These are phyloP conservation scores for Fonsecaea monophora DNA, from an alignment of 2,329 filamentous ascomycete genomes.

Conservation along the genomic window DNA sequence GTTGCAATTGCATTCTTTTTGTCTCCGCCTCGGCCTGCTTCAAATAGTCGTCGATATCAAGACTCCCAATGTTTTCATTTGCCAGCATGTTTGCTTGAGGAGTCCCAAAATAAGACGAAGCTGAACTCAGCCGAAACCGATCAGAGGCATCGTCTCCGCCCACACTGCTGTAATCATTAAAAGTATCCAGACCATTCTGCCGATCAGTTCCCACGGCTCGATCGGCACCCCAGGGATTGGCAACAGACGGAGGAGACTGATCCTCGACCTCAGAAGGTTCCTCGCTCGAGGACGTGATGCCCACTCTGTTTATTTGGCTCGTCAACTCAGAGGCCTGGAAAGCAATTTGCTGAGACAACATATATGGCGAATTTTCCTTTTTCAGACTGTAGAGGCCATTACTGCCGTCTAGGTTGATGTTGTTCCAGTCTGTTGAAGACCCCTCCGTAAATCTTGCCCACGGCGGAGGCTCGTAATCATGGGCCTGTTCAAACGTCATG, in stretches of 20 bases:
- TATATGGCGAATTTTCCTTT: conserved; percentile 41
- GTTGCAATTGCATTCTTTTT: conserved; percentile 36
- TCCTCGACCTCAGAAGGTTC: conserved; percentile 58
- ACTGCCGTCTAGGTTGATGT: conserved; percentile 47
- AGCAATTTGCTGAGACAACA: conserved; percentile 38
- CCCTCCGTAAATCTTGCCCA: conserved; percentile 29
- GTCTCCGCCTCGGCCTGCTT: conserved; percentile 42
- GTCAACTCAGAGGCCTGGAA: conserved; percentile 30
- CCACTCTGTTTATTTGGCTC: conserved; percentile 36
- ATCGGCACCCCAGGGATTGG: conserved; percentile 23
- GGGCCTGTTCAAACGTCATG: conserved; percentile 49
- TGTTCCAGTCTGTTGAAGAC: conserved; percentile 55
- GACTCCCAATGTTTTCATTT: conserved; percentile 49
- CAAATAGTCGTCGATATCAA: conserved; percentile 54
- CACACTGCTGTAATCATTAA: conserved; percentile 44
- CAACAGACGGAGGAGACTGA: conserved; percentile 39
- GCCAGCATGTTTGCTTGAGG: conserved; percentile 52
- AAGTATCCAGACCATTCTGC: conserved; percentile 45
- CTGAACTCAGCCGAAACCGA: conserved; percentile 51
- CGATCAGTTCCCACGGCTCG: conserved; percentile 28
- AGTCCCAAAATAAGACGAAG: conserved; percentile 52
- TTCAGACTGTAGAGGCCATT: conserved; percentile 18
- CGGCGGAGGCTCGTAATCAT: conserved; percentile 44
- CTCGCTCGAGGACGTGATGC: conserved; percentile 56
- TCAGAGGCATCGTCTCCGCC: conserved; percentile 51